phyloP scores from a whole-genome alignment of 2,329 filamentous ascomycete species.

The Pseudogymnoascus sp. region DNA sequence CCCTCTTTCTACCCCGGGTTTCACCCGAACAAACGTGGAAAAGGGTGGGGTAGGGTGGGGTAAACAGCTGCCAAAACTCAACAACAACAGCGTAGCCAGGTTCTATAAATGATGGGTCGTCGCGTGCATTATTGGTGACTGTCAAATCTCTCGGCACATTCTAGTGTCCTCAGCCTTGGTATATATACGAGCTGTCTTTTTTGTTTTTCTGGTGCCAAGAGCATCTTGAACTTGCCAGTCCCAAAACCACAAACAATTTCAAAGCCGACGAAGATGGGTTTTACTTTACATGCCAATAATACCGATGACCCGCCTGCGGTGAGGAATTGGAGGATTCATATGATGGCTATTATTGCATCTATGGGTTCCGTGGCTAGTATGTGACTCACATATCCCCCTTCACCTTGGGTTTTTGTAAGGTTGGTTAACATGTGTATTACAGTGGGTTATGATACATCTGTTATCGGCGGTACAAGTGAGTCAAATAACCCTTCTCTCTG shows the following conservation, averaged over 20 bases:
- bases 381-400: background rate
- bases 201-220: background rate
- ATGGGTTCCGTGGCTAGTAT: constrained; percentile 13
- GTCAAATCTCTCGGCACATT: background rate
- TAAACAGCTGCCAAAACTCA: background rate
- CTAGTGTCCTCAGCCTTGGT: background rate
- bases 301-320: constrained; percentile 20
- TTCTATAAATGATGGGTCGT: background rate
- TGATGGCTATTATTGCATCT: constrained; percentile 16
- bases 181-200: background rate
- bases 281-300: constrained; percentile 17
- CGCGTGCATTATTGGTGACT: background rate
- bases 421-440: background rate
- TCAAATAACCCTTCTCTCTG: background rate
- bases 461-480: constrained; percentile 53
- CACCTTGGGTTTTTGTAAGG: background rate
- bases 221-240: background rate
- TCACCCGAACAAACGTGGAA: background rate
- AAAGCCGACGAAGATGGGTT: constrained; percentile 12
- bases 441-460: constrained; percentile 37
- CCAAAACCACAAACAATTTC: background rate
- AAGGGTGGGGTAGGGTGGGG: background rate
- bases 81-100: background rate
- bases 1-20: background rate
- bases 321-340: constrained; percentile 21